Evolutionary conservation across 2,329 filamentous ascomycete genomes (phyloP).

Genomic region (Clarireedia sp.): DNA sequence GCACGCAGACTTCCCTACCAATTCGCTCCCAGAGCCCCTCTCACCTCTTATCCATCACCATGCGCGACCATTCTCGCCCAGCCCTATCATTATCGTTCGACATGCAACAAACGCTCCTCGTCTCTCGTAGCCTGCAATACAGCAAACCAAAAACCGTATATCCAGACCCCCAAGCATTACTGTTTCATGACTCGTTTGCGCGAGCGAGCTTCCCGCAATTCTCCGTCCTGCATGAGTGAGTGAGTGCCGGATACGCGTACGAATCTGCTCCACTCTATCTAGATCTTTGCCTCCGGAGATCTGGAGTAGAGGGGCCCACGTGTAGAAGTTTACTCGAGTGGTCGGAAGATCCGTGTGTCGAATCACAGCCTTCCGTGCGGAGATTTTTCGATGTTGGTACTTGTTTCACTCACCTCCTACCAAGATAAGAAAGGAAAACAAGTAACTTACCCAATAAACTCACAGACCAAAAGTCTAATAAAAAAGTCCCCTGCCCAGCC

Average conservation of each 20-base stretch:
- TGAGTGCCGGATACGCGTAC: neutral
- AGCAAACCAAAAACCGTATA: neutral
- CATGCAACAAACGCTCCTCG: constrained; percentile 2
- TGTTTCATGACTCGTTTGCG: neutral
- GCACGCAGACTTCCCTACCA: neutral
- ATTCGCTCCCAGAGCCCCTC: neutral
- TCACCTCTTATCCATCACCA: neutral
- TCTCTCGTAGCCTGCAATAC: neutral
- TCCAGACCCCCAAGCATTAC: neutral
- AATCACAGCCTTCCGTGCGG: too few species aligned
- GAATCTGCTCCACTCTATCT: neutral
- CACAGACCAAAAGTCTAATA: neutral
- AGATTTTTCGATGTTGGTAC: too few species aligned
- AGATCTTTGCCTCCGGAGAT: too few species aligned
- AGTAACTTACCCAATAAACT: neutral
- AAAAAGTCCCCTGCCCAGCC: neutral
- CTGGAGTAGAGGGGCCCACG: too few species aligned
- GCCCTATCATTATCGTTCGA: constrained; percentile 6
- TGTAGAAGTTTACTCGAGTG: too few species aligned
- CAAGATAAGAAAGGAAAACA: too few species aligned
- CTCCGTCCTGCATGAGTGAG: neutral
- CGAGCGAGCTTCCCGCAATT: neutral
- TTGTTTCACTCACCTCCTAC: too few species aligned
- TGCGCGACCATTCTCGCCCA: constrained; percentile 1
- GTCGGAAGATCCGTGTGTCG: too few species aligned